A percentile compares a stretch with the other conserved stretches of the same genome.
Evolutionary conservation across 371 early-diverging fungal species (phyloP).

Genomic region (Batkoa obscura): DNA sequence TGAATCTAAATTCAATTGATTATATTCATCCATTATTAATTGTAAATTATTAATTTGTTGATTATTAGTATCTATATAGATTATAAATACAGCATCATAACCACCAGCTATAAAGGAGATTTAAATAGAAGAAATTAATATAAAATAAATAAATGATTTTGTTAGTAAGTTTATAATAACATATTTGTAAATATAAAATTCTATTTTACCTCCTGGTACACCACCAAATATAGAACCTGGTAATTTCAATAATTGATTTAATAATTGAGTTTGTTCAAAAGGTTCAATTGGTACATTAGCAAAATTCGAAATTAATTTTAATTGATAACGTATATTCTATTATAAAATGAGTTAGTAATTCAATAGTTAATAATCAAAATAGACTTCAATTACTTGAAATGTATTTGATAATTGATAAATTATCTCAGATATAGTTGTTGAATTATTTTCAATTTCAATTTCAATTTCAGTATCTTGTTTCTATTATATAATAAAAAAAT

Average conservation of each 20-base stretch:
- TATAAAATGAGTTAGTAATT: not conserved
- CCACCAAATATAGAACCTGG: conserved; percentile 65
- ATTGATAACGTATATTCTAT: conserved; percentile 13
- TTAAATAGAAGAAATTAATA: not conserved
- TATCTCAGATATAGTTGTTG: no score
- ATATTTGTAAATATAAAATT: not conserved
- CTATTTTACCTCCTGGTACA: conserved; percentile 79
- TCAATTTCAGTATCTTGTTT: not conserved
- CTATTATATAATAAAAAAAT: not conserved
- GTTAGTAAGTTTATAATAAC: not conserved
- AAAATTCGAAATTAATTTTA: conserved; percentile 49
- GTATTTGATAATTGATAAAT: conserved; percentile 4
- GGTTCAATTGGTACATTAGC: conserved; percentile 84
- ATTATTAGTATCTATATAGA: conserved; percentile 13
- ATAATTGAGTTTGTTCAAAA: conserved; percentile 51
- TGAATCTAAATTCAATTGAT: no score
- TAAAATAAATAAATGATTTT: not conserved
- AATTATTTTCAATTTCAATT: not conserved
- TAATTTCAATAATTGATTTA: conserved; percentile 53
- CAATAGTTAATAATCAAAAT: not conserved
- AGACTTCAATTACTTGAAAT: conserved; percentile 7
- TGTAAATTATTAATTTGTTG: no score
- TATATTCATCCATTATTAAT: no score
- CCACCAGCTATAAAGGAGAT: conserved; percentile 59
- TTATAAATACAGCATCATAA: conserved; percentile 86